Evolutionary conservation across 1,284 basidiomycete species (phyloP), one percentile per base, ranked within the genome.

Genomic region (Leccinum fallax): DNA sequence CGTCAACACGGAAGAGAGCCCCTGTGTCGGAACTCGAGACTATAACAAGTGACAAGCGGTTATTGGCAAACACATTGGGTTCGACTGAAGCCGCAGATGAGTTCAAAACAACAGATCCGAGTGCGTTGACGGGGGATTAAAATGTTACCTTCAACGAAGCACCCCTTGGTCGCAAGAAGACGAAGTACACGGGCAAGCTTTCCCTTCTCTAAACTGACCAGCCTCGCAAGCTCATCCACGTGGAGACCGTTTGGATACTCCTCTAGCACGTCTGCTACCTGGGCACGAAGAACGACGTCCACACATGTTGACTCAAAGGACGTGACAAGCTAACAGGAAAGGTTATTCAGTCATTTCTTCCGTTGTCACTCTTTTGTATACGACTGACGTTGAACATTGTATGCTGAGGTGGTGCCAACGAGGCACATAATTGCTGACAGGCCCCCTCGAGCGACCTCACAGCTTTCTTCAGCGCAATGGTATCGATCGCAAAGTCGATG

Each of bases 151-250:
- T 78, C 77, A 4, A 53, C 63, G 55, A 77, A 77, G 57, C 74
- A 72, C 34, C 76, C 74, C 56, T 76, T 70, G 6, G 69, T 68
- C 1, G 71, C 70, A 19, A 77, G 71, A 8, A 71, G 55, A 43
- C 77, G 76, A 51, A 77, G 69, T 10, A 75, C 55, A 6, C 77
- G 70, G 54, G 62, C 53, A n/a, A 75, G 67, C 38, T 74, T 76
- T 4, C 60, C 67, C 38, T 60, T 64, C 53, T 76, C 74, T 30
- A 76, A 34, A 10, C 59, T 59, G 36, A 74, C 67, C 38, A 65
- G 58, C 34, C 55, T 57, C 34, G 74, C 56, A 19, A 76, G 66
- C 48, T 68, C 63, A 16, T 65, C 59, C 5, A 74, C 64, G 38
- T 67, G 65, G 28, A 76, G 63, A 26, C 73, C 74, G 11, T 71